Percentiles rank a stretch among this genome's conserved stretches.
These are phyloP conservation scores for Podospora pseudopauciseta DNA, from an alignment of 495 filamentous ascomycete species.

Conservation along the genomic window DNA sequence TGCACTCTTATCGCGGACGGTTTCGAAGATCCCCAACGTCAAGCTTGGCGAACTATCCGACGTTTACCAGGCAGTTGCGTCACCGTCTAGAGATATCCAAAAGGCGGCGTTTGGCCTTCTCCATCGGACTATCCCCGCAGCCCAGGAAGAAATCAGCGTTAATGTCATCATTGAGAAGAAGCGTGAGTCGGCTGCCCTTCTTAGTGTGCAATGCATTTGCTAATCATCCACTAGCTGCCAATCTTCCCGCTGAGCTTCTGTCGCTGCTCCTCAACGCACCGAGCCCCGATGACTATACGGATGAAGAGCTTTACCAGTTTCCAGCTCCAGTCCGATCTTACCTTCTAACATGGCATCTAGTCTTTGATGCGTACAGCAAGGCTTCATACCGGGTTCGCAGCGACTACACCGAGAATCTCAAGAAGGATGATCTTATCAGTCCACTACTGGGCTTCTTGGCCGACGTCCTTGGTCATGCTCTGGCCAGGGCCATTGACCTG, in stretches of 20 bases:
- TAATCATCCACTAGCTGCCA: constrained; percentile 41
- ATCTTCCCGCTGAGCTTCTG: constrained; percentile 65
- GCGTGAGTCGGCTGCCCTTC: constrained; percentile 24
- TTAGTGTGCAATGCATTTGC: background rate
- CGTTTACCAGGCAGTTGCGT: constrained; percentile 59
- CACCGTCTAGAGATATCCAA: constrained; percentile 70
- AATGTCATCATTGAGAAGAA: constrained; percentile 75
- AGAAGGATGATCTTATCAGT: constrained; percentile 63
- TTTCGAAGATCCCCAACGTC: constrained; percentile 51
- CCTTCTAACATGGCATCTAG: constrained; percentile 84
- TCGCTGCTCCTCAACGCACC: constrained; percentile 59
- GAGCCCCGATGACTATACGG: constrained; percentile 41
- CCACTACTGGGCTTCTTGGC: constrained; percentile 75
- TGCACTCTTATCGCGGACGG: constrained; percentile 59
- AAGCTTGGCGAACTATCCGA: constrained; percentile 48
- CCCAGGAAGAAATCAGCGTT: constrained; percentile 79
- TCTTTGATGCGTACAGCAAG: constrained; percentile 81
- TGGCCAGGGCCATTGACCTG: constrained; percentile 60
- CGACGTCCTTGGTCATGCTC: constrained; percentile 72
- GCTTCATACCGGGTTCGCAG: constrained; percentile 75
- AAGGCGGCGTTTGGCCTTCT: constrained; percentile 77
- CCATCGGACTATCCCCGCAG: constrained; percentile 66
- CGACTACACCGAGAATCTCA: constrained; percentile 73
- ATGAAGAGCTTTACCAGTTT: constrained; percentile 49
- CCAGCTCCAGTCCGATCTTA: constrained; percentile 62